phyloP scores from a whole-genome alignment of 2,329 filamentous ascomycete species.

The Metarhizium guizhouense region DNA sequence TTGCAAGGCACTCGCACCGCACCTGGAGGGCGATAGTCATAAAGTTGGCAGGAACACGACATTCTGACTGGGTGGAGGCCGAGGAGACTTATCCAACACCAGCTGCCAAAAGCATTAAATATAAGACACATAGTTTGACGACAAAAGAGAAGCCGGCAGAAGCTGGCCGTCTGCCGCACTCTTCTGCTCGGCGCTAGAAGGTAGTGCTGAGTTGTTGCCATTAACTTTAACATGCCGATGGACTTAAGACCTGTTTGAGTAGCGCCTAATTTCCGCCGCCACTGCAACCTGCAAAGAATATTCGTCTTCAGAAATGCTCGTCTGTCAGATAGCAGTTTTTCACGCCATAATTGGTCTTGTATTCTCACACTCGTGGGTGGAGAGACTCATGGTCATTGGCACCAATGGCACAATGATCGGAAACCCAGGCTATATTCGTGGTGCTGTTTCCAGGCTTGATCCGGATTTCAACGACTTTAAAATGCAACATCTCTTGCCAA shows the following conservation, averaged over 20 bases:
- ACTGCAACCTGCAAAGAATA: not conserved
- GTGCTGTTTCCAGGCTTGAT: not conserved
- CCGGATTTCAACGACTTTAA: not conserved
- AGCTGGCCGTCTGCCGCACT: not conserved
- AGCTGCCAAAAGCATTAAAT: no score
- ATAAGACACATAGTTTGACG: no score
- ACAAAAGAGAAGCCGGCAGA: not conserved
- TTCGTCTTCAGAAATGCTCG: not conserved
- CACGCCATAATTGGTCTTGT: not conserved
- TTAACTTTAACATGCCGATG: not conserved
- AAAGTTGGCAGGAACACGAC: no score
- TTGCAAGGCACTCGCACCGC: no score
- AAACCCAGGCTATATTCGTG: not conserved
- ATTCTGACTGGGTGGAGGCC: no score
- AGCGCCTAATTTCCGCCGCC: not conserved
- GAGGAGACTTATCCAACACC: no score
- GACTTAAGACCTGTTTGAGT: not conserved
- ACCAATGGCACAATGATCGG: conserved; percentile 1
- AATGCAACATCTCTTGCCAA: not conserved
- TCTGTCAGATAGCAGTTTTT: not conserved
- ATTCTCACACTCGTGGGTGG: not conserved
- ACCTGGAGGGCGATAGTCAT: no score
- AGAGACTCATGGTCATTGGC: not conserved
- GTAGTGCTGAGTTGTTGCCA: not conserved
- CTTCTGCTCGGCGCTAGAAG: not conserved